Base-by-base conservation (phyloP, 208 protist species). In the Acanthamoeba castellanii region DNA sequence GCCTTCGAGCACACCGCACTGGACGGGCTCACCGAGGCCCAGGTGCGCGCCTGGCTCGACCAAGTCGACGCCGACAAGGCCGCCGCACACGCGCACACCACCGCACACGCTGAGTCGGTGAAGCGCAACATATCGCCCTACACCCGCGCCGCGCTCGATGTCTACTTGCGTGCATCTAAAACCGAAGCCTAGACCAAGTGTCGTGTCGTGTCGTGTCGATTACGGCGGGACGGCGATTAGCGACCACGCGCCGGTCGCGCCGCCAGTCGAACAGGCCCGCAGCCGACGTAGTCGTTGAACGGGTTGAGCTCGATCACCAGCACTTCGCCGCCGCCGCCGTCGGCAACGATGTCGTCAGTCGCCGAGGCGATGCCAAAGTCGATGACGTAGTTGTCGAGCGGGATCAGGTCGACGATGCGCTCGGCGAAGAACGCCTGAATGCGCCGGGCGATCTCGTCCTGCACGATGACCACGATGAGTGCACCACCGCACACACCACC, bases 41-140 rank as follows among this genome's bases (percentile, higher is more conserved):
- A 84, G 47, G 42, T 84, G 76, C 76, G 16, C 27, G 76, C 32
- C 5, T 84, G 76, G 76, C 76, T 84, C 76, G 76, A n/a, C 76
- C 16, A 55, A 55, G 76, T 55, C 20, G 76, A 84, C 45, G 68
- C 5, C 59, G 68, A 42, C 68, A 74, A 42, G 68, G 32, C 68
- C 16, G 68, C 68, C 11, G 68, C 11, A 3, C 68, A 13, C 47
- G 4, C 47, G 47, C 4, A 11, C 47, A 11, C 47, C 47, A 52
- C 7, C 47, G 11, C 47, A 52, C 4, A 3, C 8, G 14, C 64
- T 32, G 14, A 3, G 20, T 9, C 64, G 20, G 14, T 25, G 27
- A n/a, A 47, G 34, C 13, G 76, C 2, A 47, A 18, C 13, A 84
- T 84, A 32, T 84, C 76, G 20, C 76, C 76, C 34, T 84, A 84